Evolutionary conservation across 2,329 filamentous ascomycete genomes (phyloP).

Genomic region (Colletotrichum magnum): DNA sequence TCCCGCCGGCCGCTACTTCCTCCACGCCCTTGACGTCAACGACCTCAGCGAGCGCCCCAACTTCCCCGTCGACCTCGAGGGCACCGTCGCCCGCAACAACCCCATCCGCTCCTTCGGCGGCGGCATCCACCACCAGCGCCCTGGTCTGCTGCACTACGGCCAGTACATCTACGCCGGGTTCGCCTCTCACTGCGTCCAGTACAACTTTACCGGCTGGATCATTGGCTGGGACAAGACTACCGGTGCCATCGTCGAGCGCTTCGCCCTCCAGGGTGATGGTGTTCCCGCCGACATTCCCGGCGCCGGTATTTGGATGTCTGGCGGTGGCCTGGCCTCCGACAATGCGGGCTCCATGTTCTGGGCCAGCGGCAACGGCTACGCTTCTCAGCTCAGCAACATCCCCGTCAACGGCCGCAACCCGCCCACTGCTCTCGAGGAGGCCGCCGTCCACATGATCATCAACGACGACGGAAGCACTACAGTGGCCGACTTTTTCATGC

Average conservation of each 20-base stretch:
- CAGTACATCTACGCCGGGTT: conserved; percentile 66
- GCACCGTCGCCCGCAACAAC: conserved; percentile 61
- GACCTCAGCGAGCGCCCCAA: conserved; percentile 54
- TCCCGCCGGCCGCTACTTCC: conserved; percentile 52
- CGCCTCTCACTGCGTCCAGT: conserved; percentile 69
- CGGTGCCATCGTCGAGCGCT: conserved; percentile 54
- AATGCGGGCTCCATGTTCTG: conserved; percentile 56
- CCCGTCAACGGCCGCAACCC: conserved; percentile 55
- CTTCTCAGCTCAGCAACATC: conserved; percentile 54
- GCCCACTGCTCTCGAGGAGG: conserved; percentile 60
- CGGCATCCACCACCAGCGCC: conserved; percentile 66
- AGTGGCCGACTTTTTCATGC: conserved; percentile 68
- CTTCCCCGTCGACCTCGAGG: conserved; percentile 65
- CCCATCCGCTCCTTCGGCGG: conserved; percentile 63
- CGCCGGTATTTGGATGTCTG: conserved; percentile 60
- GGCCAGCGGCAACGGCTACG: conserved; percentile 58
- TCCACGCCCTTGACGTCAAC: conserved; percentile 56
- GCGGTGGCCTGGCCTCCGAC: conserved; percentile 56
- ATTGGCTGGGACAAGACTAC: conserved; percentile 62
- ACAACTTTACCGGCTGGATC: conserved; percentile 69
- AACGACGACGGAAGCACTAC: conserved; percentile 58
- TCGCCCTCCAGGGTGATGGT: conserved; percentile 57
- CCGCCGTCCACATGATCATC: conserved; percentile 59
- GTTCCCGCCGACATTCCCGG: conserved; percentile 54
- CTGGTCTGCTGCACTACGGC: conserved; percentile 61